Conservation (phyloP, 176 grass and related monocot species). For the Otatea glauca region DNA sequence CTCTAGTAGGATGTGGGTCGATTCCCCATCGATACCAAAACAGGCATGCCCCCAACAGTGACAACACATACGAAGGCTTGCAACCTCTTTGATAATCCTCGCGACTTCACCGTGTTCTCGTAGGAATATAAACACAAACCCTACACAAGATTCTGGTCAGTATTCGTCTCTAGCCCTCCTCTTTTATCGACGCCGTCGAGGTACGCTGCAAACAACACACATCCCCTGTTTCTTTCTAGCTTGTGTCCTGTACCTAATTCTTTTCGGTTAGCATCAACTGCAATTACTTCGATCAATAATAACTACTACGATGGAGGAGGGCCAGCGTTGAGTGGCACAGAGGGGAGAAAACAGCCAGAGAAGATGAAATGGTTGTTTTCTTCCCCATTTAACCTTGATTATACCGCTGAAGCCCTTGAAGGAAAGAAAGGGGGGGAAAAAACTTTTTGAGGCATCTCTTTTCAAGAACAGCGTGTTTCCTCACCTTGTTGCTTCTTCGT, state of each 20-base stretch:
- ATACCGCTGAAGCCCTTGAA: background rate
- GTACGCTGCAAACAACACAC: background rate
- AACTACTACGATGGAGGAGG: background rate
- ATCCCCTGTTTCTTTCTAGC: background rate
- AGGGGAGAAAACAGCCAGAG: background rate
- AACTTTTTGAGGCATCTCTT: constrained; percentile 3
- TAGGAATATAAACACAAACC: background rate
- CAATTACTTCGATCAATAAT: background rate
- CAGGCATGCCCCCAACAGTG: background rate
- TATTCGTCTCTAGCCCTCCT: background rate
- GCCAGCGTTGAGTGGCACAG: background rate
- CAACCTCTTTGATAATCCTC: background rate
- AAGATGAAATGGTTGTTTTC: background rate
- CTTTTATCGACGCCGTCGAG: constrained; percentile 24
- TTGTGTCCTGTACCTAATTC: background rate
- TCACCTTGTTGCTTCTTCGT: background rate
- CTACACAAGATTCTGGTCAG: background rate
- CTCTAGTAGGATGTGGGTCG: background rate
- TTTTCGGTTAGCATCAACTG: background rate
- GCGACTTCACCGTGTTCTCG: background rate
- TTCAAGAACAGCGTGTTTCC: constrained; percentile 12
- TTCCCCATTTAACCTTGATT: constrained; percentile 20
- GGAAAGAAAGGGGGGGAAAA: background rate
- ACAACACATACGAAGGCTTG: background rate
- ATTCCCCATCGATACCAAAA: constrained; percentile 3